These are phyloP conservation scores for Aureobasidium uvarum DNA, from an alignment of 2,329 filamentous ascomycete genomes.

Conservation along the genomic window DNA sequence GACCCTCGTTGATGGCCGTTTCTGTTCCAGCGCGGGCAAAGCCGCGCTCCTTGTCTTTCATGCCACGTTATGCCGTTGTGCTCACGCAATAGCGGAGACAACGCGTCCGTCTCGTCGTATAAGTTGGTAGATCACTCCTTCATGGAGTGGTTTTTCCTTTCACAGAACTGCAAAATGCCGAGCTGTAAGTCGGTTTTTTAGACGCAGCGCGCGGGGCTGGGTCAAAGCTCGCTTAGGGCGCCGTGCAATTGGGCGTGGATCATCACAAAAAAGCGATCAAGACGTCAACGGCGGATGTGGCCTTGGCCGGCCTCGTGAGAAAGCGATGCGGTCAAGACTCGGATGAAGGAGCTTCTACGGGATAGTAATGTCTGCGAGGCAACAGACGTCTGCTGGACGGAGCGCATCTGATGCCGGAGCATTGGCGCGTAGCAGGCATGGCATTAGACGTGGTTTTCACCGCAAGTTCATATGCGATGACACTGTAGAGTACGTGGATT, in stretches of 20 bases:
- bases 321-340: constrained; percentile 18
- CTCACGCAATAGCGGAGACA: neutral
- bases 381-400: neutral
- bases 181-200: neutral
- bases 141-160: neutral
- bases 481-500: neutral
- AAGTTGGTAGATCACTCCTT: neutral
- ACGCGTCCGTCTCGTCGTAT: neutral
- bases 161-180: neutral
- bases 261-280: constrained; percentile 11
- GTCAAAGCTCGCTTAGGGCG: constrained; percentile 21
- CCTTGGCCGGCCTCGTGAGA: neutral
- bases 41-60: constrained; percentile 6
- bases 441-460: neutral
- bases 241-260: constrained; percentile 16
- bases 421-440: neutral
- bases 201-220: neutral
- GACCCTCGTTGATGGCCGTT: neutral
- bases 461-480: neutral
- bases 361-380: neutral
- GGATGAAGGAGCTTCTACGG: neutral
- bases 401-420: neutral
- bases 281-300: constrained; percentile 17
- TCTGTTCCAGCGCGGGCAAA: neutral
- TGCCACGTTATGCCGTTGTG: constrained; percentile 18